These are phyloP conservation scores for Paraphaeosphaeria sporulosa DNA, from an alignment of 2,329 filamentous ascomycete species.

Conservation along the genomic window DNA sequence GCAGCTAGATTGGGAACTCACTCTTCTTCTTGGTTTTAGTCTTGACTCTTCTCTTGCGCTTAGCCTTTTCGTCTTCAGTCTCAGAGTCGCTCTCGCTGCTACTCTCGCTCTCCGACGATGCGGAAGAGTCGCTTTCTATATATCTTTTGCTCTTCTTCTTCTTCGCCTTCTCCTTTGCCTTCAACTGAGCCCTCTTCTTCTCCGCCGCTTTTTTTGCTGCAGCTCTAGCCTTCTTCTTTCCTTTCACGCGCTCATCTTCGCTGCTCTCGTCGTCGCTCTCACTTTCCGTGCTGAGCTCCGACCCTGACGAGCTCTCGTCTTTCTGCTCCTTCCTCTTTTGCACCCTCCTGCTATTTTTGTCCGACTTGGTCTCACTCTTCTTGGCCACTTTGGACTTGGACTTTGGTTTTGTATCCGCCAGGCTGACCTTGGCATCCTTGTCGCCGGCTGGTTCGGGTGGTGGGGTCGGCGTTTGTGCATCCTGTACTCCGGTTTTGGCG, in stretches of 20 bases:
- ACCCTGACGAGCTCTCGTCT: slow-evolving; percentile 11
- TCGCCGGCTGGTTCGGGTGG: slow-evolving; percentile 11
- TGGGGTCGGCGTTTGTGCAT: slow-evolving; percentile 16
- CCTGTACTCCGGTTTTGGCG: slow-evolving; percentile 10
- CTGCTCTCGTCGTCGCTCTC: slow-evolving; percentile 25
- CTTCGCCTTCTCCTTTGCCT: slow-evolving; percentile 24
- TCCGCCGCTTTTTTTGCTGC: slow-evolving; percentile 17
- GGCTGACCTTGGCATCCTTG: slow-evolving; percentile 20
- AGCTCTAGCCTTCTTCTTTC: slow-evolving; percentile 17
- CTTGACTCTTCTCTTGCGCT: slow-evolving; percentile 34
- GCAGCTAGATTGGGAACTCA: slow-evolving; percentile 14
- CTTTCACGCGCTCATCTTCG: slow-evolving; percentile 19
- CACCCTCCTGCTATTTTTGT: slow-evolving; percentile 11
- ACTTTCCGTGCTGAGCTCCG: slow-evolving; percentile 23
- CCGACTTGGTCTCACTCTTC: not conserved
- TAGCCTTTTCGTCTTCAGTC: slow-evolving; percentile 31
- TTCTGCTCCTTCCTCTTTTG: slow-evolving; percentile 19
- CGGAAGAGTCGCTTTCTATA: slow-evolving; percentile 26
- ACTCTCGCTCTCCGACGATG: slow-evolving; percentile 16
- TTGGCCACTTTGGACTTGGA: slow-evolving; percentile 13
- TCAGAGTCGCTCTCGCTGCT: slow-evolving; percentile 28
- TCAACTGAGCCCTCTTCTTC: slow-evolving; percentile 21
- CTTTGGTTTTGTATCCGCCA: slow-evolving; percentile 20
- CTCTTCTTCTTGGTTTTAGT: slow-evolving; percentile 34
- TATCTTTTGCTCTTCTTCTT: slow-evolving; percentile 29